Conservation (phyloP, 495 filamentous ascomycete species). For the Paragyromitra xinjiangensis region DNA sequence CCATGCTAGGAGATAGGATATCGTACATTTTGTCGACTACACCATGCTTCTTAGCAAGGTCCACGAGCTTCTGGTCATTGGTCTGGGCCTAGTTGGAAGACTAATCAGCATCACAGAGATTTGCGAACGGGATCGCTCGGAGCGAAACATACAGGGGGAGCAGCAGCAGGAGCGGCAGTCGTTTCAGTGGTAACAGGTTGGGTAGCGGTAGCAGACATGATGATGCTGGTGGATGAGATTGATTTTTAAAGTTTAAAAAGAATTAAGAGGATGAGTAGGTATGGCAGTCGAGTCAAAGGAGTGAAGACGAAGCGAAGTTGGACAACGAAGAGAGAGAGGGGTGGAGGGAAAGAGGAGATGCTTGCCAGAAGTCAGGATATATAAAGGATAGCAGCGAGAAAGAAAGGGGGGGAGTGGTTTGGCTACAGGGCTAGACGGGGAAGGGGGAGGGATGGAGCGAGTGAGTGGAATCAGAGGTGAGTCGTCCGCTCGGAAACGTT, state of each 20-base stretch:
- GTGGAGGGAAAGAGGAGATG: conserved; percentile 25
- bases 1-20: too few species aligned
- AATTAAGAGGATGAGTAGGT: conserved; percentile 15
- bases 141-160: conserved; percentile 15
- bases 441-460: conserved; percentile 3
- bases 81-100: conserved; percentile 22
- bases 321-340: conserved; percentile 20
- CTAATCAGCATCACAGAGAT: conserved; percentile 15
- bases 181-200: conserved; percentile 1
- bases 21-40: conserved; percentile 41
- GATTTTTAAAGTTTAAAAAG: conserved; percentile 16
- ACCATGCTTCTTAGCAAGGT: conserved; percentile 44
- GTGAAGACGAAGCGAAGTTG: conserved; percentile 48
- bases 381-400: conserved; percentile 45
- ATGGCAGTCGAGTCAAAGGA: conserved; percentile 39
- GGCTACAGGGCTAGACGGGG: not conserved
- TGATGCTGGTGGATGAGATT: conserved; percentile 1
- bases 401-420: conserved; percentile 12
- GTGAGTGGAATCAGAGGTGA: conserved; percentile 11
- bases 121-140: not conserved
- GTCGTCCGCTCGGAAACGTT: conserved; percentile 44
- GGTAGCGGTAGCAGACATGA: conserved; percentile 43
- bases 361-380: conserved; percentile 31
- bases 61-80: conserved; percentile 39
- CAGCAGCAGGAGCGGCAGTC: conserved; percentile 9